Conservation (phyloP, 257 asterid genomes). For the Solanum infundibuliforme region DNA sequence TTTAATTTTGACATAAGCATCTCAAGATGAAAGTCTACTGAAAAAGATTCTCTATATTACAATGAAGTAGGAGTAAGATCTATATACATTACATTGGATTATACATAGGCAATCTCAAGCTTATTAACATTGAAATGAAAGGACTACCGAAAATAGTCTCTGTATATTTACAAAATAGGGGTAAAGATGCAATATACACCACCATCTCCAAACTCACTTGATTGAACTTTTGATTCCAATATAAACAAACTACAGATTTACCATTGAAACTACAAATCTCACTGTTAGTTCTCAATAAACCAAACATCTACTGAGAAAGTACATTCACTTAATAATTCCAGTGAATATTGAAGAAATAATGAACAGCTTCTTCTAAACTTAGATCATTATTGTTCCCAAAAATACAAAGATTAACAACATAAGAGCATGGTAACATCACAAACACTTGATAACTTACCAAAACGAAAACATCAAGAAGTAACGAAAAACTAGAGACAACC, state of each 20-base stretch:
- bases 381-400: not conserved
- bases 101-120: not conserved
- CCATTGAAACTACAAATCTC: not conserved
- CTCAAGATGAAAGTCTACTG: not conserved
- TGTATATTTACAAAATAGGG: not conserved
- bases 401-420: not conserved
- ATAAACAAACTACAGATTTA: not conserved
- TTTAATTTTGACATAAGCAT: not conserved
- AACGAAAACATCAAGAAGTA: not conserved
- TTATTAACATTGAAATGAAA: too few species aligned
- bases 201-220: not conserved
- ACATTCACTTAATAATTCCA: not conserved
- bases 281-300: not conserved
- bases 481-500: not conserved
- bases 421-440: not conserved
- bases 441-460: not conserved
- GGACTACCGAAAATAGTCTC: not conserved
- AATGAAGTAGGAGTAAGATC: too few species aligned
- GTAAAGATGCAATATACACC: not conserved
- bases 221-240: not conserved
- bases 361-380: not conserved
- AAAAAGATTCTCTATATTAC: too few species aligned
- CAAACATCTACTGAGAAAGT: not conserved
- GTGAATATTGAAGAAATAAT: not conserved
- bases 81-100: accelerated